Evolutionary conservation across 495 filamentous ascomycete genomes (phyloP).

Genomic region (Talaromyces wortmannii): DNA sequence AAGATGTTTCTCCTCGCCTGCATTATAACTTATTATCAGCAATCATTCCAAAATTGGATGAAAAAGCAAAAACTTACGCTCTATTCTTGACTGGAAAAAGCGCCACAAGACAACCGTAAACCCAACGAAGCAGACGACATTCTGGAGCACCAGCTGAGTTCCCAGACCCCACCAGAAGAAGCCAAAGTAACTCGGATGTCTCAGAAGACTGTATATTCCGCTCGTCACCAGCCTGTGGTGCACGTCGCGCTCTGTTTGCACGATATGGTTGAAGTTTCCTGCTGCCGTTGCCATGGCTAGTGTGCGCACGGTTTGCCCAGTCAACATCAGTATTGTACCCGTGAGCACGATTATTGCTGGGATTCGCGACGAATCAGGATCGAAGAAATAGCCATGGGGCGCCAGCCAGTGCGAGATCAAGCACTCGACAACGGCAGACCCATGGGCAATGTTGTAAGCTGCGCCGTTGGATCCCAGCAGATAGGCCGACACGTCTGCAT

Average conservation of each 20-base stretch:
- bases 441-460: constrained; percentile 79
- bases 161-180: constrained; percentile 99
- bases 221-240: constrained; percentile 72
- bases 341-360: no score
- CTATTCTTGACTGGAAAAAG: constrained; percentile 73
- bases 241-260: constrained; percentile 58
- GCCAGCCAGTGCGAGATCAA: constrained; percentile 45
- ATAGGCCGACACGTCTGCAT: constrained; percentile 68
- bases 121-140: constrained; percentile 64
- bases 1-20: constrained; percentile 72
- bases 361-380: constrained; percentile 6
- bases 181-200: constrained; percentile 93
- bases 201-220: constrained; percentile 56
- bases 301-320: constrained; percentile 69
- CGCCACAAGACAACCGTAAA: constrained; percentile 74
- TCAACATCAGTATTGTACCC: constrained; percentile 36
- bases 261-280: constrained; percentile 84
- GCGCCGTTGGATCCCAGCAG: constrained; percentile 80
- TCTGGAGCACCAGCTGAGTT: constrained; percentile 85
- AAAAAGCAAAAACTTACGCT: constrained; percentile 37
- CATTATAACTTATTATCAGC: constrained; percentile 1
- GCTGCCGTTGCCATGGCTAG: constrained; percentile 86
- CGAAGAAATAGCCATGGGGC: constrained; percentile 33
- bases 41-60: neutral
- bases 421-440: constrained; percentile 64